Evolutionary conservation across 1,139 yeast species (phyloP), one percentile per base, ranked within the genome.

Genomic region (Pneumocystis sp.): DNA sequence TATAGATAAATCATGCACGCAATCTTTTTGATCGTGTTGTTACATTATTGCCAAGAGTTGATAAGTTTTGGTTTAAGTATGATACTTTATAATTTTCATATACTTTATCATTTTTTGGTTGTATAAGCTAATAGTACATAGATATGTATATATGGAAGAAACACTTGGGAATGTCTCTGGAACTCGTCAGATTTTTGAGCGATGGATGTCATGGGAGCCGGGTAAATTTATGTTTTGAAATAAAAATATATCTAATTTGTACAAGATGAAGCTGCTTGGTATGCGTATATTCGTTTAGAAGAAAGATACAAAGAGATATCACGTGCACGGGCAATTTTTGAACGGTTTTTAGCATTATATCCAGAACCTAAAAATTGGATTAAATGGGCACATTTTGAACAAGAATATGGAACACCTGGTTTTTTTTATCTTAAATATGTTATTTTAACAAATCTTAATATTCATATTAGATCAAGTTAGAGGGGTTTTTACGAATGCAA

Each of bases 21-120:
- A 91, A 91, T 72, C 71, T 93, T 42, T 77, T 93, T 60, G 93
- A 89, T 66, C 76, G 97, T 57, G 96, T 91, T 0, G 85, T 88
- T 0, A 81, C 85, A 0, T 75, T 83, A 0, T 76, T 91, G 21
- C 97, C 97, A 0, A 77, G 89, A 44, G 85, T 87, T 3, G 93
- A 86, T 70, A 91, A 91, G 73, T 76, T 93, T 40, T 93, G 97
- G 97, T 89, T 83, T 72, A 80, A 86, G 67, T 76, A 75, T 67
- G 10, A 12, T 15, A 19, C 8, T 17, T 21, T 8, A 42, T 10
- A 59, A 1, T 5, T 3, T 21, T 39, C n/a, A 25, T 1, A 17
- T 57, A 35, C 15, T 35, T 42, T 29, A 21, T 39, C 17, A 10
- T 25, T 25, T 50, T 50, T 44, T 44, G 12, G 56, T 12, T 2